Evolutionary conservation across 306 rosid genomes (phyloP).

Genomic region (Betula pendula): DNA sequence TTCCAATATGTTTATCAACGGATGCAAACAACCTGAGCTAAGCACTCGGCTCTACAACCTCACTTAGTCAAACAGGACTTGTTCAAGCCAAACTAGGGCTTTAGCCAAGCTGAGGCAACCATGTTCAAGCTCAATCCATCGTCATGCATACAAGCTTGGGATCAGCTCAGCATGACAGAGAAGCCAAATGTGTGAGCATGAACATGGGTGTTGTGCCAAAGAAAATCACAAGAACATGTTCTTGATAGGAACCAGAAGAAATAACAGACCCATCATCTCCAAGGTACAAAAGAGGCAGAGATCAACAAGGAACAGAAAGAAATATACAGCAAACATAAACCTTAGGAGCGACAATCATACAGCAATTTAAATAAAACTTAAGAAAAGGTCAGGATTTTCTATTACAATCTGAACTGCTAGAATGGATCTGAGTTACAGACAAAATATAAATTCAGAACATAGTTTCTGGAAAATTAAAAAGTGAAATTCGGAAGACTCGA

Average conservation of each 20-base stretch:
- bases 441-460: neutral
- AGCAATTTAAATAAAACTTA: neutral
- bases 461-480: neutral
- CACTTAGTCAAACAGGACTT: slow-evolving; percentile 9
- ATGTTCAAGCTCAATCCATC: slow-evolving; percentile 8
- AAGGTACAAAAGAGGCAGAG: neutral
- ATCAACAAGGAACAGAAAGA: slow-evolving; percentile 1
- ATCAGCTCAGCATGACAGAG: slow-evolving; percentile 13
- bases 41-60: slow-evolving; percentile 13
- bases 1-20: slow-evolving; percentile 10
- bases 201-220: slow-evolving; percentile 17
- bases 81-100: slow-evolving; percentile 20
- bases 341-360: neutral
- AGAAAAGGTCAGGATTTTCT: neutral
- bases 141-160: neutral
- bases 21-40: slow-evolving; percentile 23
- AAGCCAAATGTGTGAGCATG: slow-evolving; percentile 21
- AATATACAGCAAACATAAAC: neutral
- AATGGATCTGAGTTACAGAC: neutral
- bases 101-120: slow-evolving; percentile 5
- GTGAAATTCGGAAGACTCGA: neutral
- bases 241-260: neutral
- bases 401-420: neutral
- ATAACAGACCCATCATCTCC: neutral
- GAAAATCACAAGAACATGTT: slow-evolving; percentile 9